Percentiles rank a stretch among this genome's conserved stretches.
Evolutionary conservation across 768 basidiomycete species (phyloP).

Genomic region (Trametes villosa): DNA sequence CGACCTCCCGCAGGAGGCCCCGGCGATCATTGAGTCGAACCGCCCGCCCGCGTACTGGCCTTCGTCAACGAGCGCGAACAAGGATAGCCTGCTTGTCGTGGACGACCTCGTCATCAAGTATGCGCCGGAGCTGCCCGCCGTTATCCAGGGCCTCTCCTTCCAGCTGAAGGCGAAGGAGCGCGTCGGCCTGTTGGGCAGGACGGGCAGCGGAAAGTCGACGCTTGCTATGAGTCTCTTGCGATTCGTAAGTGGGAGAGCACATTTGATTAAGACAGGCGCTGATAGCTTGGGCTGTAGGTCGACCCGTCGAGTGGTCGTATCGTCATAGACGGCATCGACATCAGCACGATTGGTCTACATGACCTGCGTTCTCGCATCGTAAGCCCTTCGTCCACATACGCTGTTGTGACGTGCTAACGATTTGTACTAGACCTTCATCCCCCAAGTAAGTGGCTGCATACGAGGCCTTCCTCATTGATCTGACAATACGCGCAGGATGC

Average conservation of each 20-base stretch:
- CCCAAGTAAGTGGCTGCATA: constrained; percentile 42
- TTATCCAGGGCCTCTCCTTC: constrained; percentile 79
- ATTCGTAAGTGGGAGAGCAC: constrained; percentile 52
- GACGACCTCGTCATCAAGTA: constrained; percentile 84
- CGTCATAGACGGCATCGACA: constrained; percentile 86
- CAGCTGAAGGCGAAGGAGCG: constrained; percentile 70
- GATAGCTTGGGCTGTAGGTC: constrained; percentile 44
- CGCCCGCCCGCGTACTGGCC: constrained; percentile 95
- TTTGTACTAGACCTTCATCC: constrained; percentile 71
- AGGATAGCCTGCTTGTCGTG: constrained; percentile 62
- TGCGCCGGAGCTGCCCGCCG: constrained; percentile 81
- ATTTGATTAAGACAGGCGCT: background rate
- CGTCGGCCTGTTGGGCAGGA: constrained; percentile 80
- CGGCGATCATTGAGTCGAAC: constrained; percentile 69
- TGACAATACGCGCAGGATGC: constrained; percentile 49
- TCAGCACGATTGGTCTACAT: constrained; percentile 81
- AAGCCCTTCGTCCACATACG: constrained; percentile 29
- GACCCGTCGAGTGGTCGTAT: constrained; percentile 80
- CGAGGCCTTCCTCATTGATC: background rate
- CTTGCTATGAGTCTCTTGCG: constrained; percentile 85
- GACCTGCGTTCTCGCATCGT: constrained; percentile 80
- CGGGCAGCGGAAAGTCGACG: constrained; percentile 83
- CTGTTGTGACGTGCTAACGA: background rate
- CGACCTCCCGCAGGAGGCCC: constrained; percentile 85
- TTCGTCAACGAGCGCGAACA: constrained; percentile 56